These are phyloP conservation scores for Polygonum maritimum DNA, from an alignment of 148 eudicot species.

Conservation along the genomic window DNA sequence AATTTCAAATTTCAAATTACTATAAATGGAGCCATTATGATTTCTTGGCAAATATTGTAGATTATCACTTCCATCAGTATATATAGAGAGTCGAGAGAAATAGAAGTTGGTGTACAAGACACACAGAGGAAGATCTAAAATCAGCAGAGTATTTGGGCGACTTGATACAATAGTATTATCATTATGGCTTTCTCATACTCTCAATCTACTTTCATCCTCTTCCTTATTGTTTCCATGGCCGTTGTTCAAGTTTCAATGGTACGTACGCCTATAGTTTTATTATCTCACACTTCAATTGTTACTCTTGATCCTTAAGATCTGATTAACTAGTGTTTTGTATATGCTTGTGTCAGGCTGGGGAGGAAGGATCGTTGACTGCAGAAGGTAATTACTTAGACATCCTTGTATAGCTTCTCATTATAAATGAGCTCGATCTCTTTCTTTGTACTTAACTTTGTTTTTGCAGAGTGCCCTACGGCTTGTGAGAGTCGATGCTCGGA, in stretches of 20 bases:
- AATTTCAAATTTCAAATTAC: neutral
- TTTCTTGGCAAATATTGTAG: neutral
- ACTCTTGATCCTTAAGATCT: neutral
- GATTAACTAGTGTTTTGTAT: neutral
- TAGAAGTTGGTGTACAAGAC: neutral
- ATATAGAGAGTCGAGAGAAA: neutral
- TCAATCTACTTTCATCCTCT: neutral
- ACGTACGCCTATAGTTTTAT: neutral
- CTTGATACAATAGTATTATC: too few relatives aligned
- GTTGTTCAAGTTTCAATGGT: neutral
- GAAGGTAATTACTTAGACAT: neutral
- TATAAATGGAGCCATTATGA: neutral
- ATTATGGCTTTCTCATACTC: neutral
- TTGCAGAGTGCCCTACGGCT: neutral
- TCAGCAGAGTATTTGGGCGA: neutral
- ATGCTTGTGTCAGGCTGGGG: constrained; percentile 1
- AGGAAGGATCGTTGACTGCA: neutral
- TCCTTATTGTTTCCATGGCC: constrained; percentile 6
- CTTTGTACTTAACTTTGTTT: neutral
- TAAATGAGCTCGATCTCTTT: neutral
- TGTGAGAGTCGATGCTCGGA: neutral
- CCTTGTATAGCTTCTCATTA: too few relatives aligned
- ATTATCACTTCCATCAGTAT: neutral
- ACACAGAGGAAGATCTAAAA: neutral
- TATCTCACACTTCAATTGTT: too few relatives aligned